Evolutionary conservation across 805 yeast genomes (phyloP).

Genomic region (Nakazawaea molendinolei): DNA sequence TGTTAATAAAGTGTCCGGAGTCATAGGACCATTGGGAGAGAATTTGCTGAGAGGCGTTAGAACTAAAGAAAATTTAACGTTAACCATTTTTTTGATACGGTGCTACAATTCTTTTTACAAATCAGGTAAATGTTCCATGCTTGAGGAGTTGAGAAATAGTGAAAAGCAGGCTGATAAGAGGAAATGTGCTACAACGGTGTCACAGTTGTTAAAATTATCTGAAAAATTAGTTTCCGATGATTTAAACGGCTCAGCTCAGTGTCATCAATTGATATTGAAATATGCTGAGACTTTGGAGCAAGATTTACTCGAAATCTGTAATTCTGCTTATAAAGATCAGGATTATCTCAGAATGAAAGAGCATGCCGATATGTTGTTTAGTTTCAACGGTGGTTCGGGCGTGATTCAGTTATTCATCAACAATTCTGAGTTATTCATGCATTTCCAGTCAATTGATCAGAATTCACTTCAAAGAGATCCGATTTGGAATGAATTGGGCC

Average conservation of each 20-base stretch:
- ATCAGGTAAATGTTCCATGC: conserved; percentile 39
- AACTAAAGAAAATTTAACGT: conserved; percentile 65
- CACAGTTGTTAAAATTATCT: conserved; percentile 58
- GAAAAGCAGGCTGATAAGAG: conserved; percentile 42
- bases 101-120: conserved; percentile 73
- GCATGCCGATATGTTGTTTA: conserved; percentile 65
- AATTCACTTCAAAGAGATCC: conserved; percentile 33
- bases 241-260: conserved; percentile 31
- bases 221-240: conserved; percentile 54
- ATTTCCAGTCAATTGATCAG: conserved; percentile 32
- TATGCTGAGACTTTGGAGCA: conserved; percentile 75
- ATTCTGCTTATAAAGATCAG: conserved; percentile 62
- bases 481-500: conserved; percentile 53
- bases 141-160: conserved; percentile 50
- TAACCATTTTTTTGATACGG: conserved; percentile 65
- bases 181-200: conserved; percentile 63
- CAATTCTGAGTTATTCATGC: conserved; percentile 65
- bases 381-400: conserved; percentile 78
- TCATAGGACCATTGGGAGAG: conserved; percentile 65
- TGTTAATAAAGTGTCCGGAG: conserved; percentile 49
- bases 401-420: conserved; percentile 78
- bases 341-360: conserved; percentile 70
- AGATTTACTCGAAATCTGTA: conserved; percentile 61
- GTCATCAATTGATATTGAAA: conserved; percentile 47
- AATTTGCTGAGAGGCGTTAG: conserved; percentile 60